Evolutionary conservation across 371 early-diverging fungal species (phyloP).

Genomic region (Synchytrium microbalum): DNA sequence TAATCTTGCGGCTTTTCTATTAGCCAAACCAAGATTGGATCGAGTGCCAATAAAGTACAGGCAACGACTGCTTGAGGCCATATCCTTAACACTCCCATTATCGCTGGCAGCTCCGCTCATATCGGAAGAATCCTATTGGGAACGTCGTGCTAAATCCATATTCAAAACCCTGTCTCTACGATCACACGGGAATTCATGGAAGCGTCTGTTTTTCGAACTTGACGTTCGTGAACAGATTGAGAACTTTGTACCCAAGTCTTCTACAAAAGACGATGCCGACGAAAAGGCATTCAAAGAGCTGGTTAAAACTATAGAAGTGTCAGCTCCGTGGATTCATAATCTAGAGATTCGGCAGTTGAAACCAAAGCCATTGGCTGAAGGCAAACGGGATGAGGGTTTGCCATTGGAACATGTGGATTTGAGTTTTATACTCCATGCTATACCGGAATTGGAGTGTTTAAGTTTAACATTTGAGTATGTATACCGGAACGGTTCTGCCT

Average conservation of each 20-base stretch:
- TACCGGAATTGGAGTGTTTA: background rate
- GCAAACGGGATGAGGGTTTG: constrained; percentile 1
- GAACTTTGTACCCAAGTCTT: constrained; percentile 18
- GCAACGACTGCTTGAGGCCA: constrained; percentile 24
- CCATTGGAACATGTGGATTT: background rate
- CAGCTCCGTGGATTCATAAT: constrained; percentile 11
- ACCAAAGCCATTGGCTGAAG: constrained; percentile 9
- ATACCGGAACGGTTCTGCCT: background rate
- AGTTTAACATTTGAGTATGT: background rate
- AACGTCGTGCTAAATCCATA: constrained; percentile 22
- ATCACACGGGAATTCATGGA: constrained; percentile 35
- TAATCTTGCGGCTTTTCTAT: background rate
- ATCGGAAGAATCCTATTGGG: constrained; percentile 40
- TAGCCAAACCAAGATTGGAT: constrained; percentile 26
- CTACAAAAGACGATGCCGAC: background rate
- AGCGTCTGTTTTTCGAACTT: constrained; percentile 36
- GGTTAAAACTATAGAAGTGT: constrained; percentile 6
- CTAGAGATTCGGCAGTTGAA: constrained; percentile 1
- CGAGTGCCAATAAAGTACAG: constrained; percentile 32
- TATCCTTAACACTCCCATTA: constrained; percentile 33
- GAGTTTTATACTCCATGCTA: background rate
- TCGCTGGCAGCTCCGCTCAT: constrained; percentile 35
- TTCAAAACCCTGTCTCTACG: constrained; percentile 26
- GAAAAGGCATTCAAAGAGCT: background rate
- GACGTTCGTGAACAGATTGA: constrained; percentile 29